Base-by-base conservation (phyloP, 768 basidiomycete genomes). In the Hygrocybe coccinea region DNA sequence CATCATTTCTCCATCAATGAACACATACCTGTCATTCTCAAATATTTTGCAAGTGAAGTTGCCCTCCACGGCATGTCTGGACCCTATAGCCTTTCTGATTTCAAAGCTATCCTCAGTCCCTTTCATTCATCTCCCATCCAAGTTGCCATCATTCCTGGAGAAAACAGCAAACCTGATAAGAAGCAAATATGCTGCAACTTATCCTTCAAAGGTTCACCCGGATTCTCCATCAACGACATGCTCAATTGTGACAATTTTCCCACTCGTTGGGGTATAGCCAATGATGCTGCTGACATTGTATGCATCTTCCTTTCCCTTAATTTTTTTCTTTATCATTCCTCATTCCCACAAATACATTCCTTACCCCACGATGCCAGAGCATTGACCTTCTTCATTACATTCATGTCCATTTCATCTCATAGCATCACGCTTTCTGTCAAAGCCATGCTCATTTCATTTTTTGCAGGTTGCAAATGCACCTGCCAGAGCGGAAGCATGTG, bases 391-490 rank as follows among this genome's bases (percentile, higher is more conserved):
- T 29, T 56, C 39, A 33, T n/a, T 25, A 12, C 45, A 24, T 14
- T 29, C 5, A 52, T 17, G 22, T 19, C 34, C 17, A 17, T 37
- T n/a, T 22, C 8, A 45, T 65, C 7, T 59, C 51, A 10, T 29
- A 54, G 24, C 21, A 12, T 62, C 6, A 24, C 29, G 21, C 33
- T 43, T 37, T 44, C 5, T 49, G n/a, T n/a, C 43, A 35, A 25
- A 19, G 19, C 29, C 29, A 34, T 29, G 21, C 47, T 52, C 36
- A 14, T 49, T 24, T 41, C 37, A 17, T n/a, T 34, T 25, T 38
- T 21, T 39, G 49, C 14, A 68, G 66, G 56, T 67, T 49, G 54
- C 64, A 9, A 8, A 5, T 0, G 64, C 68, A 0, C 74, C 74
- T 2, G 51, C 54, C 0, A 71, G 72, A 1, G 57, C 70, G 0